Evolutionary conservation across 2,329 filamentous ascomycete genomes (phyloP).

Genomic region (Botrytis cinerea): DNA sequence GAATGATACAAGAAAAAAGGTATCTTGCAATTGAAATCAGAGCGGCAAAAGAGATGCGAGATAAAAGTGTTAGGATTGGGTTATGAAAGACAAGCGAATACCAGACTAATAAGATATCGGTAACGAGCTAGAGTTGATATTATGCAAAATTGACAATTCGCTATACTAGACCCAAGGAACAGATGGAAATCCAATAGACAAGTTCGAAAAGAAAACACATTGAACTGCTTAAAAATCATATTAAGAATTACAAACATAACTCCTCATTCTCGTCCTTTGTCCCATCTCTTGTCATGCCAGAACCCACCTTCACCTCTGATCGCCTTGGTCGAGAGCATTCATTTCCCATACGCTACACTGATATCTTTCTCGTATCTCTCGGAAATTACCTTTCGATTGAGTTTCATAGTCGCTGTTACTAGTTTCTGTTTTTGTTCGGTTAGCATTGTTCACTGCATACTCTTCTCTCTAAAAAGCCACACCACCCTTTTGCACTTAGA

Average conservation of each 20-base stretch:
- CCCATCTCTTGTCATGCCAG: background rate
- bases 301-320: background rate
- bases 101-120: no score
- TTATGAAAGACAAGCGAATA: background rate
- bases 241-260: no score
- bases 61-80: background rate
- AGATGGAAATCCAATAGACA: background rate
- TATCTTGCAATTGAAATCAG: no score
- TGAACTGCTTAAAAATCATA: background rate
- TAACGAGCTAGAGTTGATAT: background rate
- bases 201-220: rapidly evolving
- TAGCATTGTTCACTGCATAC: background rate
- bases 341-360: slow-evolving; percentile 6
- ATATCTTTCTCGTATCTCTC: slow-evolving; percentile 22
- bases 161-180: background rate
- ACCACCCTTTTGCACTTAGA: background rate
- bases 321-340: background rate
- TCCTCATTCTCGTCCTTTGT: background rate
- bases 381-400: slow-evolving; percentile 18
- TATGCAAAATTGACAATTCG: background rate
- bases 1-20: no score
- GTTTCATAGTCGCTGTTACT: slow-evolving; percentile 20
- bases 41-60: no score
- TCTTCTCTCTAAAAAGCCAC: background rate
- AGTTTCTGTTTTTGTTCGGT: slow-evolving; percentile 11